Percentiles rank a stretch among this genome's conserved stretches.
These are phyloP conservation scores for Strigomonas oncopelti DNA, from an alignment of 208 protist genomes.

Conservation along the genomic window DNA sequence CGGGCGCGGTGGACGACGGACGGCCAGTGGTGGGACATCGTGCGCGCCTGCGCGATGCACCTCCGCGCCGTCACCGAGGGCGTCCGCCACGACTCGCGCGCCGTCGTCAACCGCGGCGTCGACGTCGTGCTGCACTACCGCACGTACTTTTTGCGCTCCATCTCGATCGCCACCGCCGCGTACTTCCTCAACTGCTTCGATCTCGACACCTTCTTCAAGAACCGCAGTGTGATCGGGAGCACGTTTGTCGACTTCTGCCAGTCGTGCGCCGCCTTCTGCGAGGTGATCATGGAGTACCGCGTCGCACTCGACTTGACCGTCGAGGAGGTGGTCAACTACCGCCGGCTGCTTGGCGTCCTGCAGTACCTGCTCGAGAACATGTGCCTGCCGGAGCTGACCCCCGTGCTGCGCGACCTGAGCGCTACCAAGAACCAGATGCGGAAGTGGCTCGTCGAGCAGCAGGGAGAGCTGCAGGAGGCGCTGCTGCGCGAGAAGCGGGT, in stretches of 20 bases:
- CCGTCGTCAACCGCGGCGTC: slow-evolving; percentile 40
- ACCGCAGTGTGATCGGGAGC: slow-evolving; percentile 22
- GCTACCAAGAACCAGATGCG: slow-evolving; percentile 27
- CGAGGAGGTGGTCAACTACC: slow-evolving; percentile 59
- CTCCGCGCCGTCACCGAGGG: slow-evolving; percentile 20
- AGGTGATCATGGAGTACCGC: slow-evolving; percentile 31
- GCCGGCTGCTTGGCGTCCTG: slow-evolving; percentile 41
- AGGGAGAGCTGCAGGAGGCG: slow-evolving; percentile 21
- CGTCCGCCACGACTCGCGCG: slow-evolving; percentile 1
- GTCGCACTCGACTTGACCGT: slow-evolving; percentile 34
- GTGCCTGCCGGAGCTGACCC: slow-evolving; percentile 18
- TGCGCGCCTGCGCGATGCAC: slow-evolving; percentile 9
- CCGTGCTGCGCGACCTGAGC: slow-evolving; percentile 17
- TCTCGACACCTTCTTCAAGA: slow-evolving; percentile 34
- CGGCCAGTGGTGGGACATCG: slow-evolving; percentile 42
- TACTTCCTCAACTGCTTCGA: slow-evolving; percentile 67
- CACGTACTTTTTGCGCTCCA: slow-evolving; percentile 42
- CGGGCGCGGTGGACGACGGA: slow-evolving; percentile 55
- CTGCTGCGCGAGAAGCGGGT: slow-evolving; percentile 17
- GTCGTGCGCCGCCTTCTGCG: slow-evolving; percentile 26
- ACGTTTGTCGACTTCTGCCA: slow-evolving; percentile 27
- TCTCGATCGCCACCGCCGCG: slow-evolving; percentile 37
- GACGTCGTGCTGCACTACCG: slow-evolving; percentile 37
- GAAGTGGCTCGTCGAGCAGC: slow-evolving; percentile 38
- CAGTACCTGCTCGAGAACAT: slow-evolving; percentile 20